Conservation (phyloP, 2,329 filamentous ascomycete genomes). For the Neurospora crassa region DNA sequence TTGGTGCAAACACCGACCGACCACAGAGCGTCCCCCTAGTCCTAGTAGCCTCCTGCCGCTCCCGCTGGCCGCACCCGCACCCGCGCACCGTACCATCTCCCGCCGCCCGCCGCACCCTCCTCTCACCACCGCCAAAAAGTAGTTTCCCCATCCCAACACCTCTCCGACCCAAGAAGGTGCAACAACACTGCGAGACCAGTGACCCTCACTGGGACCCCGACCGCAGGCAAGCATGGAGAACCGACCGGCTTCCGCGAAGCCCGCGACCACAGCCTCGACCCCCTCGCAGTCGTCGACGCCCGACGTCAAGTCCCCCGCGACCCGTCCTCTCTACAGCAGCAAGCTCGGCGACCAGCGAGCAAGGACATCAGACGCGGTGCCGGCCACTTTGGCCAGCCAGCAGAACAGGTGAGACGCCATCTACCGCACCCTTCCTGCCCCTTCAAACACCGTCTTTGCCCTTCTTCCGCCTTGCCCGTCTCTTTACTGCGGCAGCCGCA, state of each 20-base stretch:
- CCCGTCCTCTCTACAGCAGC: constrained; percentile 23
- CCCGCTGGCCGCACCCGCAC: constrained; percentile 3
- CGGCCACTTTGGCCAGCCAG: constrained; percentile 17
- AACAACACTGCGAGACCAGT: constrained; percentile 7
- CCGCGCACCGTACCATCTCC: constrained; percentile 13
- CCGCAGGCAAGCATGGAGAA: constrained; percentile 20
- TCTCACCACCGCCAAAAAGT: constrained; percentile 11
- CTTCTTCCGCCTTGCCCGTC: neutral
- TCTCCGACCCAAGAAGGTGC: constrained; percentile 9
- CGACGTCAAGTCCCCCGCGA: constrained; percentile 17
- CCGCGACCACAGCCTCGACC: constrained; percentile 11
- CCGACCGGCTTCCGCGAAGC: constrained; percentile 19
- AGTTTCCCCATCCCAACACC: constrained; percentile 12
- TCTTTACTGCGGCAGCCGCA: constrained; percentile 3
- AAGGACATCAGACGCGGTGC: constrained; percentile 13
- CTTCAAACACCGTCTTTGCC: constrained; percentile 11
- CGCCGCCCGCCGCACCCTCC: constrained; percentile 15
- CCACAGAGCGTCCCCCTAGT: neutral
- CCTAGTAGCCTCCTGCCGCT: constrained; percentile 11
- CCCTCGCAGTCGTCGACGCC: constrained; percentile 13
- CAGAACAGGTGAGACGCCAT: constrained; percentile 25
- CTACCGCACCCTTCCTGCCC: constrained; percentile 14
- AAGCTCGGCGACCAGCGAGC: constrained; percentile 22
- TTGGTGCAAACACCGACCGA: constrained; percentile 17
- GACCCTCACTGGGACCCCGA: constrained; percentile 9